These are phyloP conservation scores for Lecanicillium sp. DNA, from an alignment of 2,329 filamentous ascomycete species.

Conservation along the genomic window DNA sequence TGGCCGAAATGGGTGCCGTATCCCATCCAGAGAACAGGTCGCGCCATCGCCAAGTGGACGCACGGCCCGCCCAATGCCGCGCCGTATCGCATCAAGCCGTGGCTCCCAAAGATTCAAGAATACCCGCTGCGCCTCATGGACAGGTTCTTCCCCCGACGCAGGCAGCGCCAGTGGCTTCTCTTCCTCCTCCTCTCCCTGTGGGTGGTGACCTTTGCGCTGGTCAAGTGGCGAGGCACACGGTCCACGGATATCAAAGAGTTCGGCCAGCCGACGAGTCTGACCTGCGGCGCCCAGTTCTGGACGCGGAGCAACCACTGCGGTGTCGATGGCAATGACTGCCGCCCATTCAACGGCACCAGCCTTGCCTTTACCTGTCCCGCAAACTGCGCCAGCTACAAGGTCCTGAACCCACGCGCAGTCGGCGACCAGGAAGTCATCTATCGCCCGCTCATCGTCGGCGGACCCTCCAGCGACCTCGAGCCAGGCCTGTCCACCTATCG, in stretches of 20 bases:
- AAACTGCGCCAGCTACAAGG: constrained; percentile 56
- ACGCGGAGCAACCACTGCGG: constrained; percentile 63
- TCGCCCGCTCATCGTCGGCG: constrained; percentile 59
- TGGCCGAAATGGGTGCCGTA: constrained; percentile 53
- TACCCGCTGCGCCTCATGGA: constrained; percentile 58
- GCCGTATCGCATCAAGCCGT: constrained; percentile 40
- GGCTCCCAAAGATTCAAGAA: constrained; percentile 61
- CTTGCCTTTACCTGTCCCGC: constrained; percentile 71
- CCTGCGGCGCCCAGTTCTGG: constrained; percentile 67
- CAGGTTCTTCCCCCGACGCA: constrained; percentile 49
- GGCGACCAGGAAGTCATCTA: constrained; percentile 62
- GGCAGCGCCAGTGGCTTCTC: constrained; percentile 52
- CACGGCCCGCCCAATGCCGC: constrained; percentile 48
- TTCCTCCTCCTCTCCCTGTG: constrained; percentile 56
- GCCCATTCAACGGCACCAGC: constrained; percentile 63
- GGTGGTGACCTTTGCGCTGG: constrained; percentile 61
- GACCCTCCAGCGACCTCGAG: constrained; percentile 38
- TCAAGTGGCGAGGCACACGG: constrained; percentile 56
- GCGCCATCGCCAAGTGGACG: constrained; percentile 40
- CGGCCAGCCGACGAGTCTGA: constrained; percentile 56
- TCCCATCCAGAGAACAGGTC: constrained; percentile 39
- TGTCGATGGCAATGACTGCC: constrained; percentile 64
- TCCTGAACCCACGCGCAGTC: constrained; percentile 68
- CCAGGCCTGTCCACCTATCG: constrained; percentile 59
- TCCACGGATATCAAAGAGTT: constrained; percentile 58